Evolutionary conservation across 768 basidiomycete species (phyloP), one percentile per base, ranked within the genome.

Genomic region (Boletales sp.): DNA sequence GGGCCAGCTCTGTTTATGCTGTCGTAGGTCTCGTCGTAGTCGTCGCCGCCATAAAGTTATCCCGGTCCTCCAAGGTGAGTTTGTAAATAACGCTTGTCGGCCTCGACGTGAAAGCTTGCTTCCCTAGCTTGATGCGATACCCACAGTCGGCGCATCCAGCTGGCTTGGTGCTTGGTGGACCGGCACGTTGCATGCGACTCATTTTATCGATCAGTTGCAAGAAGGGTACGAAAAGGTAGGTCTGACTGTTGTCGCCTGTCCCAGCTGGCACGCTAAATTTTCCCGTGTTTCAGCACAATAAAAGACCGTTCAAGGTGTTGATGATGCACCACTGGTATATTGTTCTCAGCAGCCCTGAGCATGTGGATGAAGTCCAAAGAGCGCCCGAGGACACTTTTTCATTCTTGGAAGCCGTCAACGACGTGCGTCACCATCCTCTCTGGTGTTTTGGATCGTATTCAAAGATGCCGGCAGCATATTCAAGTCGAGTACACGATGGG

Each of bases 331-430:
- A 18, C 8, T 56, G 48, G 52, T 18, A 15, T 4, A 39, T 54
- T 35, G 10, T 56, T 12, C 0, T 56, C 56, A 64, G 61, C 17
- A 64, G 64, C 3, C 56, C 47, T 0, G 43, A 61, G 30, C 52
- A 68, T 5, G 54, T 76, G 29, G 70, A 77, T 4, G 76, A 79
- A 36, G 13, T 79, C 15, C 59, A 64, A 5, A 73, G 61, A 44
- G 72, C 72, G 0, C 61, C 74, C 0, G 73, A 75, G 8, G 67
- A 71, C 21, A 50, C 51, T 2, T 55, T 80, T 12, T 76, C 75
- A 8, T 56, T 72, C 19, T 8, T 37, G 0, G 69, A 63, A 27
- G 67, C 69, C 0, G 41, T 53, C 4, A 55, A 51, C 9, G 69
- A 75, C 31, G 78, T 74, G 45, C 45, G 11, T 12, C 32, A 68